A percentile compares a stretch with the other conserved stretches of the same genome.
Evolutionary conservation across 768 basidiomycete species (phyloP).

Genomic region (Trametes punicea): DNA sequence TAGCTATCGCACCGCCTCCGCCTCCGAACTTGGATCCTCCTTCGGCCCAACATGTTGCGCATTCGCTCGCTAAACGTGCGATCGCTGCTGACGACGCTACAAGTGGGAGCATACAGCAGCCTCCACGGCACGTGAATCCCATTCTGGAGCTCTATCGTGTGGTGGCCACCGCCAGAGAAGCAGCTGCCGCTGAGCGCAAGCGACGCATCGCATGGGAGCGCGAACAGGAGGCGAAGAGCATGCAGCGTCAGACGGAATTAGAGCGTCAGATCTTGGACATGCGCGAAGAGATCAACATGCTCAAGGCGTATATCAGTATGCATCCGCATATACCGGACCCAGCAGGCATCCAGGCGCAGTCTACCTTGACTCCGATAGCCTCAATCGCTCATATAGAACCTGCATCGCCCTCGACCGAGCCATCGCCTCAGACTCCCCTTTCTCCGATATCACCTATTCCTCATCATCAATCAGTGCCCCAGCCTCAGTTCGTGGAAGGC

Average conservation of each 20-base stretch:
- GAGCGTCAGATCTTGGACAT: constrained; percentile 53
- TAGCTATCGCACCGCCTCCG: constrained; percentile 53
- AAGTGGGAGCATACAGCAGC: constrained; percentile 12
- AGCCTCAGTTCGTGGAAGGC: constrained; percentile 33
- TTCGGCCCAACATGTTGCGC: constrained; percentile 28
- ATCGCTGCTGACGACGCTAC: neutral
- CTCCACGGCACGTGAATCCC: constrained; percentile 34
- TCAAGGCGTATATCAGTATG: constrained; percentile 40
- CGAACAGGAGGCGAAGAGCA: constrained; percentile 60
- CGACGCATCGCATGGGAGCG: constrained; percentile 66
- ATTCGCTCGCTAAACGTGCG: neutral
- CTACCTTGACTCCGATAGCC: constrained; percentile 1
- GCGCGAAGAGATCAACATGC: constrained; percentile 48
- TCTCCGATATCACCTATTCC: constrained; percentile 3
- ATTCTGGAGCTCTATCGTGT: constrained; percentile 56
- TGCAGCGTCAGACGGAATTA: constrained; percentile 55
- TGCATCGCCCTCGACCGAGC: neutral
- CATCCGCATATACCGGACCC: constrained; percentile 3
- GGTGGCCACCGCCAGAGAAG: constrained; percentile 52
- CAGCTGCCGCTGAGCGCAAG: constrained; percentile 56
- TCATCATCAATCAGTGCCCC: constrained; percentile 24
- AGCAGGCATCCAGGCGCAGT: neutral
- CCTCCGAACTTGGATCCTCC: too few species aligned
- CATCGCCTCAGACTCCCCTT: neutral
- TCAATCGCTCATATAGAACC: constrained; percentile 13